Percentiles rank a stretch among this genome's conserved stretches.
Conservation (phyloP, 306 rosid genomes). For the Sesbania bispinosa region DNA sequence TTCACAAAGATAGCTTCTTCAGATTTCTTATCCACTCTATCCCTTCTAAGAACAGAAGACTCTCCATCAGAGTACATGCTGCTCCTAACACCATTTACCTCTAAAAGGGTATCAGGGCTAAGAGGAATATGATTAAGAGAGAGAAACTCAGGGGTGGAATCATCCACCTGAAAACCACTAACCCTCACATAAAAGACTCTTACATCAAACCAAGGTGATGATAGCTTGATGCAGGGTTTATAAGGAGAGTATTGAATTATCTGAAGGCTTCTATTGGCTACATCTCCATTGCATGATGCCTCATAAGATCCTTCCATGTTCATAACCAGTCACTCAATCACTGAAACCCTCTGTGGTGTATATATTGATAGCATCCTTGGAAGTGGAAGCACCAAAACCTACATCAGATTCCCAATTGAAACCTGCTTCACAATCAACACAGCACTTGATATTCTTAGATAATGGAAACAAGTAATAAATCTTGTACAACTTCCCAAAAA, state of each 20-base stretch:
- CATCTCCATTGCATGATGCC: conserved; percentile 41
- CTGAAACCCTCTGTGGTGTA: conserved; percentile 27
- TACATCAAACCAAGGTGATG: conserved; percentile 77
- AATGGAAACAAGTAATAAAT: not conserved
- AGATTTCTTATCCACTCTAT: conserved; percentile 78
- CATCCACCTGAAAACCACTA: conserved; percentile 65
- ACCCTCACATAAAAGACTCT: conserved; percentile 87
- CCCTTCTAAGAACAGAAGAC: conserved; percentile 79
- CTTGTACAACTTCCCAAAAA: not conserved
- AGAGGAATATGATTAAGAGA: conserved; percentile 74
- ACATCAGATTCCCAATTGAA: conserved; percentile 36
- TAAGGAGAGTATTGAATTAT: conserved; percentile 59
- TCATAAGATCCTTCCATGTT: conserved; percentile 63
- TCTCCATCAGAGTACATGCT: conserved; percentile 60
- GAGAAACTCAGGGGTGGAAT: conserved; percentile 67
- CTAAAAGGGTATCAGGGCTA: conserved; percentile 73
- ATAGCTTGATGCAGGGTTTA: conserved; percentile 48
- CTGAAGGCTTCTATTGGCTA: conserved; percentile 44
- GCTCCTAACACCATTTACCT: conserved; percentile 78
- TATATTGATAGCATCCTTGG: conserved; percentile 23
- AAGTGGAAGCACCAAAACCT: conserved; percentile 16
- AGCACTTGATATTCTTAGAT: conserved; percentile 14
- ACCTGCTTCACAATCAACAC: conserved; percentile 36
- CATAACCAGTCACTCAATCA: conserved; percentile 44
- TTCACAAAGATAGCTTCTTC: conserved; percentile 86